These are phyloP conservation scores for Penicillium verrucosum DNA, from an alignment of 2,329 filamentous ascomycete genomes.

Conservation along the genomic window DNA sequence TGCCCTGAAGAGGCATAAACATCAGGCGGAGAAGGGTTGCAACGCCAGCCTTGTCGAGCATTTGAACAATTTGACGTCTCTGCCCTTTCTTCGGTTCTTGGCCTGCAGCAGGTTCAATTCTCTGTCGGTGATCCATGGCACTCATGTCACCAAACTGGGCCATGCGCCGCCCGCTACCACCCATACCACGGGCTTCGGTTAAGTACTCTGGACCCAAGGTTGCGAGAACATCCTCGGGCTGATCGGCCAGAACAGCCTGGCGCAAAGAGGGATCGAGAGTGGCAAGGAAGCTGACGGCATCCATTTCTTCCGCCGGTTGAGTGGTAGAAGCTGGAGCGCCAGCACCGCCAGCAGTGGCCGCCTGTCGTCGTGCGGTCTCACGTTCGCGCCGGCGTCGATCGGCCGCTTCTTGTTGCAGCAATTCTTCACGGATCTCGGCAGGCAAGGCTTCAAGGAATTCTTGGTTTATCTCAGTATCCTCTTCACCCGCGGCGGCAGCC, in stretches of 20 bases:
- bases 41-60: conserved; percentile 93
- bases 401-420: conserved; percentile 83
- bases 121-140: conserved; percentile 36
- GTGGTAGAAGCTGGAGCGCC: conserved; percentile 40
- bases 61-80: conserved; percentile 82
- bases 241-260: conserved; percentile 83
- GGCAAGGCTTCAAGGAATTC: conserved; percentile 93
- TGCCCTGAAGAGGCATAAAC: conserved; percentile 92
- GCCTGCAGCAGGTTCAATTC: conserved; percentile 40
- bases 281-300: conserved; percentile 85
- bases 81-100: conserved; percentile 61
- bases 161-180: conserved; percentile 55
- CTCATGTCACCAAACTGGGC: conserved; percentile 52
- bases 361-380: conserved; percentile 70
- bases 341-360: conserved; percentile 42
- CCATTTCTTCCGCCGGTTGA: conserved; percentile 70
- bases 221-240: conserved; percentile 82
- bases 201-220: conserved; percentile 81
- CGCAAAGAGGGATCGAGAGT: conserved; percentile 82
- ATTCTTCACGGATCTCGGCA: conserved; percentile 82
- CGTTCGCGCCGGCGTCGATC: conserved; percentile 86
- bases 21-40: conserved; percentile 96
- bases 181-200: conserved; percentile 75
- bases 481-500: conserved; percentile 66
- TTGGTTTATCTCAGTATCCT: conserved; percentile 67